Percentiles rank a stretch among this genome's conserved stretches.
These are phyloP conservation scores for Cucurbita pepo DNA, from an alignment of 306 rosid genomes.

Conservation along the genomic window DNA sequence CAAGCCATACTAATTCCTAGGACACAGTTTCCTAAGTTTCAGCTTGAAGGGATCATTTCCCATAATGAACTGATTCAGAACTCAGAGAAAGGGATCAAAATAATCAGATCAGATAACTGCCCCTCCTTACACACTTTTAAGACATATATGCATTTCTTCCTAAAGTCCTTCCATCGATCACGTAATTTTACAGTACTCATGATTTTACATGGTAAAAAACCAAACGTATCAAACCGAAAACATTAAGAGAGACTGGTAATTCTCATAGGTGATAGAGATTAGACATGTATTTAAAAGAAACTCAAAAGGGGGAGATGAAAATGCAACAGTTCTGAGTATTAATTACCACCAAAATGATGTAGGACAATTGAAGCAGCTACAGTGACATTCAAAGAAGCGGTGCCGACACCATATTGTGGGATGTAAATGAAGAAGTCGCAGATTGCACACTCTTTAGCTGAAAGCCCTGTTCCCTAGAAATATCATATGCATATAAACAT, in stretches of 20 bases:
- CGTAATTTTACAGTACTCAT: neutral
- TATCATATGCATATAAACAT: neutral
- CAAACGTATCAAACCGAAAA: neutral
- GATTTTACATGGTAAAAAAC: neutral
- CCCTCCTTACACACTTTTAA: neutral
- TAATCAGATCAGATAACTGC: neutral
- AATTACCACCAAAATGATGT: constrained; percentile 83
- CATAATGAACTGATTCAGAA: neutral
- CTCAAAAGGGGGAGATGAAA: neutral
- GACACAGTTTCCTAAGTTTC: neutral
- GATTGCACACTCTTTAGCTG: constrained; percentile 66
- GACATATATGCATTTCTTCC: neutral
- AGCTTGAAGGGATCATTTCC: neutral
- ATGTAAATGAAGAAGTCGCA: constrained; percentile 90
- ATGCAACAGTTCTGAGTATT: neutral
- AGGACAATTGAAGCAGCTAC: constrained; percentile 89
- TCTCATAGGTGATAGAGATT: neutral
- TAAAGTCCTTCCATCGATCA: neutral
- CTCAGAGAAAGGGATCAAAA: neutral
- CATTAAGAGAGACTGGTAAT: neutral
- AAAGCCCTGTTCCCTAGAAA: constrained; percentile 73
- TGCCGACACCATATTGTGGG: constrained; percentile 81
- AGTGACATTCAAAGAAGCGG: constrained; percentile 86
- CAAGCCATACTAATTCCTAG: neutral
- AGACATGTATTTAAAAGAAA: neutral